Percentiles rank a stretch among this genome's conserved stretches.
phyloP scores from a whole-genome alignment of 345 rosid genomes.

The Brassica incana region DNA sequence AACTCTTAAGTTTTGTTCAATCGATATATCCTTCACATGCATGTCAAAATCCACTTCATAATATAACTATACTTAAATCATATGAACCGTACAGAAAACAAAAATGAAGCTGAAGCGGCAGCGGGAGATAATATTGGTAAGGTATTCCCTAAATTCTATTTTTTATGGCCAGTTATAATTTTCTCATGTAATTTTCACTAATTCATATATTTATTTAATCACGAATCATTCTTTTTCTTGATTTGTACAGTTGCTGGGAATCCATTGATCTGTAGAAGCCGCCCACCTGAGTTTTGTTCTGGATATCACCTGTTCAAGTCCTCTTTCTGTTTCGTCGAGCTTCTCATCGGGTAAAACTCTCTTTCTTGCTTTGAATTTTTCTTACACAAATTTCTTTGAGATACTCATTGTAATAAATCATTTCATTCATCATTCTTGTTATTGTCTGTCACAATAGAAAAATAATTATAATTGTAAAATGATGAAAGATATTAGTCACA shows the following conservation, averaged over 20 bases:
- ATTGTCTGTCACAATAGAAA: neutral
- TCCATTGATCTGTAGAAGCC: neutral
- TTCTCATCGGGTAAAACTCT: neutral
- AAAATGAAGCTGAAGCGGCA: too few species aligned
- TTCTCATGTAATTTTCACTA: neutral
- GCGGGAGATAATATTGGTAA: too few species aligned
- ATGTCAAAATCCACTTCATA: neutral
- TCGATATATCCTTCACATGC: neutral
- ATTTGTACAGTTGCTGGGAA: neutral
- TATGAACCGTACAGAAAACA: too few species aligned
- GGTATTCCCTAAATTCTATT: too few species aligned
- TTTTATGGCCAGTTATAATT: too few species aligned
- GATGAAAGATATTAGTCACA: neutral
- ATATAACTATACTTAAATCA: too few species aligned
- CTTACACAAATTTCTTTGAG: too few species aligned
- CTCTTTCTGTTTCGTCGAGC: neutral
- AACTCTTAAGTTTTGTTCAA: neutral
- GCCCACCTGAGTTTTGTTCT: neutral
- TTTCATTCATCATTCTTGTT: too few species aligned
- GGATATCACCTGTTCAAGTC: neutral
- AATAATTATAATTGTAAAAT: neutral
- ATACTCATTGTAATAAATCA: too few species aligned
- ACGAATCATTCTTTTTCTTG: neutral
- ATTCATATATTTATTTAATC: neutral
- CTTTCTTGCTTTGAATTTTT: neutral